These are phyloP conservation scores for Borealophlyctis nickersoniae DNA, from an alignment of 192 early-diverging fungal genomes.

Conservation along the genomic window DNA sequence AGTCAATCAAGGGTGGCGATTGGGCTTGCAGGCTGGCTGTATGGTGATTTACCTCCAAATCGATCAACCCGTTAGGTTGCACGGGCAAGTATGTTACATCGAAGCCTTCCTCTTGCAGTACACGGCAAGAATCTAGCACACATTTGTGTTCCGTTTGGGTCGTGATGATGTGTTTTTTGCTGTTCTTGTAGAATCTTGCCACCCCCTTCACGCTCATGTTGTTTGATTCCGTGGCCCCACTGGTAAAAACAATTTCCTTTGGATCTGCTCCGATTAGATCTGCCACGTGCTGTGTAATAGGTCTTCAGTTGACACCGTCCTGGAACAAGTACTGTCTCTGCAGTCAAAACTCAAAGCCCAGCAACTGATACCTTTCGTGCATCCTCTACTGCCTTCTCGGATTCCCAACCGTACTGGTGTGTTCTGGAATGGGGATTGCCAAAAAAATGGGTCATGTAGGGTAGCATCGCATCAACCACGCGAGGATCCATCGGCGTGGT, in stretches of 20 bases:
- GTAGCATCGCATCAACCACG: conserved; percentile 91
- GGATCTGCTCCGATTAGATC: conserved; percentile 85
- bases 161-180: conserved; percentile 95
- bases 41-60: conserved; percentile 55
- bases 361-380: conserved; percentile 67
- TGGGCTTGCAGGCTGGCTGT: too few relatives aligned
- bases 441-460: conserved; percentile 84
- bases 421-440: conserved; percentile 98
- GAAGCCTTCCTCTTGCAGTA: conserved; percentile 92
- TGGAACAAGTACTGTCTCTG: neutral
- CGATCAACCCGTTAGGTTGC: conserved; percentile 74
- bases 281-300: conserved; percentile 67
- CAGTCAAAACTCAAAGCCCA: neutral
- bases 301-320: neutral
- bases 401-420: conserved; percentile 96
- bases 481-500: conserved; percentile 91
- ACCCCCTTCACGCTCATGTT: conserved; percentile 93
- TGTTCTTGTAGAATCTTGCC: conserved; percentile 89
- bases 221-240: conserved; percentile 95
- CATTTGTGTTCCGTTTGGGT: conserved; percentile 99
- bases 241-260: conserved; percentile 96
- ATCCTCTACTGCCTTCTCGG: conserved; percentile 82
- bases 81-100: conserved; percentile 95
- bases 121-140: conserved; percentile 93
- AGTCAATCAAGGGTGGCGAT: neutral